Base-by-base conservation (phyloP, 257 asterid genomes). In the Fraxinus cuspidata region DNA sequence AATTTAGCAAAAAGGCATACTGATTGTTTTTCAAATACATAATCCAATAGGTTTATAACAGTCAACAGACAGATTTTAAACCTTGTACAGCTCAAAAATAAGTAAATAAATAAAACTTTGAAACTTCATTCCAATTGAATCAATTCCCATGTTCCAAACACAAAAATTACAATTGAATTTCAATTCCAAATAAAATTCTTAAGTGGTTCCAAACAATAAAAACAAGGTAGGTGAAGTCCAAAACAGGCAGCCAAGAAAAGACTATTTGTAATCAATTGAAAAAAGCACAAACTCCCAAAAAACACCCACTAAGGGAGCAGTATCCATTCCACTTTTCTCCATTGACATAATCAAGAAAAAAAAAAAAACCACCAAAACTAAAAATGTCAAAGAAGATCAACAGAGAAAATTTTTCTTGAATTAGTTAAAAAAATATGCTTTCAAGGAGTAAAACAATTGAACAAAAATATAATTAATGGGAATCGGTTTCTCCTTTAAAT, bases 1-100 rank as follows among this genome's bases (percentile, higher is more conserved):
- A 78, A 74, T 75, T 84, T 77, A 31, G 79, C 81, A 58, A 68
- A 21, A 77, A 81, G 31, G 15, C 37, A 60, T 19, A 44, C 25
- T 53, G 64, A 5, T 60, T 38, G 18, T 32, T 74, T 56, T 19
- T 16, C 15, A 7, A 13, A 11, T 29, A n/a, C 10, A 58, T 42
- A 72, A 29, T 72, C 11, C 42, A 44, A 60, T 66, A 4, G 34
- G 31, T 21, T 6, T 44, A 18, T 5, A 28, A 6, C 37, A 19
- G 31, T 73, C 49, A n/a, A 31, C 31, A 19, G 25, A 23, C 27
- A 2, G 12, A 51, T 12, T 47, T 60, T 23, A 60, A 58, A 60
- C 31, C 16, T 23, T 23, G 25, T 2, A 60, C 67, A 5, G 25
- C 69, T 5, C 25, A 53, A 63, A 60, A 23, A 6, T 19, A 63